phyloP scores from a whole-genome alignment of 1,139 yeast genomes.

The Sugiyamaella japonica region DNA sequence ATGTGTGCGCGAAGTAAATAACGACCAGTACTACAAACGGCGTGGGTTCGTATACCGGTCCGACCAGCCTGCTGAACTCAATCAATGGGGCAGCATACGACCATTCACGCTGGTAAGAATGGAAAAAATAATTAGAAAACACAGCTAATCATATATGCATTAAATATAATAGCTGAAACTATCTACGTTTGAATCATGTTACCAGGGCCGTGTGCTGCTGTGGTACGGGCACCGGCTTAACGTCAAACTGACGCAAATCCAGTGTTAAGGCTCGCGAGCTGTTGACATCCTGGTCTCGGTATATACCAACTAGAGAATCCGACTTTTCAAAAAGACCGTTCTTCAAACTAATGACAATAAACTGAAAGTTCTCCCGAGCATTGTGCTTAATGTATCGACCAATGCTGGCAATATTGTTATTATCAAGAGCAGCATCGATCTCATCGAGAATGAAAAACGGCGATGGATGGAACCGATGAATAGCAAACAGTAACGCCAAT shows the following conservation, averaged over 20 bases:
- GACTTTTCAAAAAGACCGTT: constrained; percentile 84
- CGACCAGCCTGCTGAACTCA: not conserved
- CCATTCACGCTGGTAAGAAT: constrained; percentile 9
- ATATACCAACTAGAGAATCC: constrained; percentile 90
- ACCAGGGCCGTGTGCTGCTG: not conserved
- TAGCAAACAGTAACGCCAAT: constrained; percentile 83
- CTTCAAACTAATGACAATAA: constrained; percentile 90
- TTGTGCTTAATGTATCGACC: constrained; percentile 80
- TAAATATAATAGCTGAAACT: not conserved
- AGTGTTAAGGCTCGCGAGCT: constrained; percentile 66
- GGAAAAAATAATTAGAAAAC: constrained; percentile 8
- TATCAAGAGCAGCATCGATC: constrained; percentile 95
- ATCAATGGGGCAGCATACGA: constrained; percentile 10
- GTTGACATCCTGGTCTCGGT: constrained; percentile 76
- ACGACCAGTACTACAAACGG: constrained; percentile 13
- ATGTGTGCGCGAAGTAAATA: constrained; percentile 12
- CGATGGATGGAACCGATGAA: constrained; percentile 88
- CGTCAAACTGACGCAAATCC: constrained; percentile 26
- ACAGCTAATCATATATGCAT: not conserved
- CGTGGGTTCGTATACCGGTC: constrained; percentile 5
- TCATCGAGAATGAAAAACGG: constrained; percentile 97
- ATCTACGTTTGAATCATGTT: too few species aligned
- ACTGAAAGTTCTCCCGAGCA: constrained; percentile 80
- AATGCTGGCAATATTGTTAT: constrained; percentile 78
- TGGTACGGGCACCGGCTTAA: not conserved